Evolutionary conservation across 306 rosid species (phyloP), one percentile per base, ranked within the genome.

Genomic region (Vigna mungo): DNA sequence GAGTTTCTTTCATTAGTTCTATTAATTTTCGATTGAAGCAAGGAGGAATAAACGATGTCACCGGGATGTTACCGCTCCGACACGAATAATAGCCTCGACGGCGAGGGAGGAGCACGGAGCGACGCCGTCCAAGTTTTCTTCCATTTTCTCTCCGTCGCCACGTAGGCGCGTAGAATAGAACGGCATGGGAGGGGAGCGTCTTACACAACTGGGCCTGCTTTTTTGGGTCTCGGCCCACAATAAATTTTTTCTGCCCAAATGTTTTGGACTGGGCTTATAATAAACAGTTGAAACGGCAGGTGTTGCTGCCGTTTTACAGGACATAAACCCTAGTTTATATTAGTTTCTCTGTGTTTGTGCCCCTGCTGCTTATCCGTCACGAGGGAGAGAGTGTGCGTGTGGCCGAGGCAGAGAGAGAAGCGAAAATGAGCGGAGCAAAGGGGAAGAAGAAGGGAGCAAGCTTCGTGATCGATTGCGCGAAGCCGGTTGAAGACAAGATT

Each of bases 401-500:
- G 4, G 27, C 27, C 27, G 3, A 25, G 4, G 0, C 48, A 36
- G 71, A 54, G 55, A 47, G 65, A 56, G 84, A 17, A 34, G 85
- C 83, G 64, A 86, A 82, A 80, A 93, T 91, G 98, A 91, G 94
- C 75, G 81, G 90, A 13, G 64, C 85, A 15, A 94, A 90, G 92
- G 98, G 97, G 82, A 94, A 92, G 98, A 94, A 88, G 96, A 94
- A 94, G 93, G 95, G 86, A 1, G 88, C 90, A 17, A 84, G 85
- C 23, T 94, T 94, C 81, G 91, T 91, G 32, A 88, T 94, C 55
- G 98, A 94, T 69, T 94, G 98, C 65, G 87, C 88, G 75, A 92
- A 94, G 89, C 98, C 97, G 0, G 98, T 94, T 21, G 98, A 94
- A 69, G 97, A 94, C 78, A 92, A 92, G 90, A 94, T 94, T 59